phyloP scores from a whole-genome alignment of 225 moss, liverwort and hornwort genomes.

The Neckera pumila region DNA sequence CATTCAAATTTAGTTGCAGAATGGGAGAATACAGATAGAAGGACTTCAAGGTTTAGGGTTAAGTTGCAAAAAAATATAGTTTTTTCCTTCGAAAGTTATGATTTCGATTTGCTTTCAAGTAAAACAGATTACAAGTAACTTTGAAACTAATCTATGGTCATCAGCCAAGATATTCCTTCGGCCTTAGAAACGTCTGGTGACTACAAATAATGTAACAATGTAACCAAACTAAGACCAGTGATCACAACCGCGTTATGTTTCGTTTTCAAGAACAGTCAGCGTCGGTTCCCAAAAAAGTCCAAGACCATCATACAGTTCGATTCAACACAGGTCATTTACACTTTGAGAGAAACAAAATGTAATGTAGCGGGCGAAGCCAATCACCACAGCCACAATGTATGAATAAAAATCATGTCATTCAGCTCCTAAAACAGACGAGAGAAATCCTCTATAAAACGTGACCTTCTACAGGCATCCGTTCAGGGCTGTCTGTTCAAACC shows the following conservation, averaged over 20 bases:
- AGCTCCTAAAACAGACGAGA: conserved; percentile 9
- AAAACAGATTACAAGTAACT: neutral
- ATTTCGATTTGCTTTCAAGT: neutral
- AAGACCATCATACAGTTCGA: neutral
- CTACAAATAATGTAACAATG: neutral
- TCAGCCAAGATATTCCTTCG: neutral
- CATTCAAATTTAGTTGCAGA: neutral
- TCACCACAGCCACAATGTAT: conserved; percentile 24
- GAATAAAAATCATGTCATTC: conserved; percentile 3
- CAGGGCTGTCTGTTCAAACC: neutral
- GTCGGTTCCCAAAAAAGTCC: too few relatives aligned
- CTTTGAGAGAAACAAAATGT: neutral
- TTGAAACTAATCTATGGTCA: neutral
- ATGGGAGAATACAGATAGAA: neutral
- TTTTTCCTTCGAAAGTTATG: neutral
- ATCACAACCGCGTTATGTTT: neutral
- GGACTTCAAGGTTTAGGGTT: neutral
- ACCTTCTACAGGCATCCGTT: neutral
- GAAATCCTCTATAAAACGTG: neutral
- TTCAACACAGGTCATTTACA: neutral
- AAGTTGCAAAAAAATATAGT: neutral
- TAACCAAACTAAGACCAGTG: neutral
- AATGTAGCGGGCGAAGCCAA: conserved; percentile 20
- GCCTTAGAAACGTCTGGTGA: too few relatives aligned
- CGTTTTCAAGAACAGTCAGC: neutral